Base-by-base conservation (phyloP, 495 filamentous ascomycete species). In the Podospora pseudoanserina region DNA sequence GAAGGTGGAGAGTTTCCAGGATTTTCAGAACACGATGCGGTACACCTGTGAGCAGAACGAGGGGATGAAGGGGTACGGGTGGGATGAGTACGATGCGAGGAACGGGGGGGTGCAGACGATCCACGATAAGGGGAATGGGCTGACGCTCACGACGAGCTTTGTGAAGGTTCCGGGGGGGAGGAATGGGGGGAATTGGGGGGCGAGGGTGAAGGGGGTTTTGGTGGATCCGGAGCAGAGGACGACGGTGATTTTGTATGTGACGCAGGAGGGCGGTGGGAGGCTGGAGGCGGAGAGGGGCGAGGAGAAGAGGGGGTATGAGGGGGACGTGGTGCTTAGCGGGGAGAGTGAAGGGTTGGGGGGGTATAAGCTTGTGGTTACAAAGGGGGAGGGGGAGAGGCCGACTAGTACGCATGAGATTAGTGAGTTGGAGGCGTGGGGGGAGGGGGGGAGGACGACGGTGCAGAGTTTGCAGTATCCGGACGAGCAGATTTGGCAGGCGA, bases 41-140 rank as follows among this genome's bases (percentile, higher is more conserved):
- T 91, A 98, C 77, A 96, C 96, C 0, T 99, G 95, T 79, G 95
- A 98, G 75, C 95, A 99, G 77, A 85, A 94, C 76, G 92, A 97
- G 75, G 91, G 89, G 67, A 97, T 99, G 90, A 88, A 88, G 56
- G 93, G 95, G 49, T 99, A 99, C 76, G 95, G 94, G 68, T 99
- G 95, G 95, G 94, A 98, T 70, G 86, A 95, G 73, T 99, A 96
- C 79, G 95, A 98, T 77, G 88, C 92, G 23, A 85, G 95, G 61
- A 88, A 84, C 57, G 95, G 95, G 71, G 95, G 95, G 60, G 82
- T 89, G 26, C 91, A 99, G 81, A 91, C 90, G 20, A 94, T 99
- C 65, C 91, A 93, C 73, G 95, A 99, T 74, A 88, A 86, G 19
- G 90, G 87, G 34, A 99, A 99, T 78, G 86, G 83, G 65, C 83